These are phyloP conservation scores for Phaffia rhodozyma DNA, from an alignment of 1,284 basidiomycete genomes.

Conservation along the genomic window DNA sequence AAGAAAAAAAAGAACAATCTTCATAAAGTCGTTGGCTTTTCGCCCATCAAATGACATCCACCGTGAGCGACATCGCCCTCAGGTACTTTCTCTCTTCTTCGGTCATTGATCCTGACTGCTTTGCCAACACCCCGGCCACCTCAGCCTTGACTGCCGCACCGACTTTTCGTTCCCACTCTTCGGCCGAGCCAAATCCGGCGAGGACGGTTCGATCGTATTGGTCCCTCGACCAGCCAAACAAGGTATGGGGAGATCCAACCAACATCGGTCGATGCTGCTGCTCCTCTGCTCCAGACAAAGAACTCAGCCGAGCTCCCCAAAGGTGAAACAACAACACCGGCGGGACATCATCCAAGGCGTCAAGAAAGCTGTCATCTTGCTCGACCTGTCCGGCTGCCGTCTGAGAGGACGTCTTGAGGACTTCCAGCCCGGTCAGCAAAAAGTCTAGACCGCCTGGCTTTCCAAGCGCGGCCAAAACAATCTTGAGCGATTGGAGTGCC, in stretches of 20 bases:
- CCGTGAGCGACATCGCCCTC: no score
- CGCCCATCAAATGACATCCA: no score
- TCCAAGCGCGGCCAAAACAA: conserved; percentile 29
- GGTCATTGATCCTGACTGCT: not conserved
- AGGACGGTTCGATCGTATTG: conserved; percentile 35
- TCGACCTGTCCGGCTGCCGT: conserved; percentile 32
- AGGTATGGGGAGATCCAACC: conserved; percentile 27
- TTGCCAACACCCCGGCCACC: conserved; percentile 27
- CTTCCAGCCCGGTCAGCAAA: conserved; percentile 20
- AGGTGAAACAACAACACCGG: conserved; percentile 32
- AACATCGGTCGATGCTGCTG: not conserved
- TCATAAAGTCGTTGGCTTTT: not conserved
- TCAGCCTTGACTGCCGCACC: conserved; percentile 33
- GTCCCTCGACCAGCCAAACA: conserved; percentile 29
- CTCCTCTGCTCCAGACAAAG: not conserved
- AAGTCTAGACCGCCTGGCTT: conserved; percentile 21
- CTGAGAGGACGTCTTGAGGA: conserved; percentile 19
- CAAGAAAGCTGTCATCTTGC: conserved; percentile 27
- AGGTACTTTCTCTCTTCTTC: not conserved
- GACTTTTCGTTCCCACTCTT: conserved; percentile 32
- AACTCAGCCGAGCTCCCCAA: conserved; percentile 17
- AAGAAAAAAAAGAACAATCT: not conserved
- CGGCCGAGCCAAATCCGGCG: conserved; percentile 33
- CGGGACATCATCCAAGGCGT: conserved; percentile 37
- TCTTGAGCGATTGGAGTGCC: conserved; percentile 32